phyloP scores from a whole-genome alignment of 2,329 filamentous ascomycete species.

The Thelonectria blattea region DNA sequence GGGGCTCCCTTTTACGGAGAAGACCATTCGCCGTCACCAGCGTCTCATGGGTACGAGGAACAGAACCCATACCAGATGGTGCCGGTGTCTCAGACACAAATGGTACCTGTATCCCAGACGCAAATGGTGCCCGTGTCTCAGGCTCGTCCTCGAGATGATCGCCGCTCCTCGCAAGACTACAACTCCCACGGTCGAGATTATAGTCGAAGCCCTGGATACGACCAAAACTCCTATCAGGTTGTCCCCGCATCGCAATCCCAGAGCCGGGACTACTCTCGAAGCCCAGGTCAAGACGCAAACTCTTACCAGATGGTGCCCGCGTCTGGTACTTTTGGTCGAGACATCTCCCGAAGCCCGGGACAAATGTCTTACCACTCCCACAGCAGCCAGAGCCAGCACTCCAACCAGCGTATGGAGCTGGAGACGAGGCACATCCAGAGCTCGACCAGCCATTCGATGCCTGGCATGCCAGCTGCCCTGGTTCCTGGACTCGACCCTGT shows the following conservation, averaged over 20 bases:
- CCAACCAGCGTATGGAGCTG: slow-evolving; percentile 44
- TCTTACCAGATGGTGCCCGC: slow-evolving; percentile 5
- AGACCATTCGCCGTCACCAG: slow-evolving; percentile 32
- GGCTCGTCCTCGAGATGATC: slow-evolving; percentile 5
- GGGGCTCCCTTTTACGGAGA: slow-evolving; percentile 32
- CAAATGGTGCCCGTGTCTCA: slow-evolving; percentile 20
- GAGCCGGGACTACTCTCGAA: slow-evolving; percentile 6
- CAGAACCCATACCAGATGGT: slow-evolving; percentile 33
- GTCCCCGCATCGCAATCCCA: neutral
- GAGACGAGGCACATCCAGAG: slow-evolving; percentile 43
- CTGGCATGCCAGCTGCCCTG: slow-evolving; percentile 61
- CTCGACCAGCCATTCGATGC: slow-evolving; percentile 49
- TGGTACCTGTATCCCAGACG: no score
- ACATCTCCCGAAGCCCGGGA: slow-evolving; percentile 44
- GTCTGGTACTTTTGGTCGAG: slow-evolving; percentile 36
- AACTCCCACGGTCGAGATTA: slow-evolving; percentile 5
- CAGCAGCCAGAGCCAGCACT: slow-evolving; percentile 41
- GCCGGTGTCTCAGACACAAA: slow-evolving; percentile 4
- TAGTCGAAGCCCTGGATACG: slow-evolving; percentile 8
- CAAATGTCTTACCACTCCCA: slow-evolving; percentile 40
- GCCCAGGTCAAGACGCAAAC: slow-evolving; percentile 10
- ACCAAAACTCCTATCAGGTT: slow-evolving; percentile 10
- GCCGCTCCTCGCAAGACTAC: neutral
- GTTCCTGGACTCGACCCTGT: slow-evolving; percentile 66
- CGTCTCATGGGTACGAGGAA: slow-evolving; percentile 29